Percentiles rank a stretch among this genome's conserved stretches.
Conservation (phyloP, 106 monocot genomes). For the Acanthochlamys bracteata region DNA sequence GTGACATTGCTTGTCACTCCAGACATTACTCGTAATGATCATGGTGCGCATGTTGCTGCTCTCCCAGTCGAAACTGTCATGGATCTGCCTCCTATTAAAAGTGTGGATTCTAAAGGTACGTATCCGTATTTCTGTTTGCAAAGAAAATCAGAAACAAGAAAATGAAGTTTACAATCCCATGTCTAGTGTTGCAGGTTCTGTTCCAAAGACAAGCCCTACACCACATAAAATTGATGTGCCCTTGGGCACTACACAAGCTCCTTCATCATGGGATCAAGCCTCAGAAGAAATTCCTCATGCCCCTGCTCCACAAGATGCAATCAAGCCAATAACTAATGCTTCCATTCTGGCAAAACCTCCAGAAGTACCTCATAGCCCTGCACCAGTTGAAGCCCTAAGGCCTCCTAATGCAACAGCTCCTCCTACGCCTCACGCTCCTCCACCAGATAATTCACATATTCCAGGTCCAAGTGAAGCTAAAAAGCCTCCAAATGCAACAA, state of each 20-base stretch:
- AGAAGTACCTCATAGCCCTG: constrained; percentile 16
- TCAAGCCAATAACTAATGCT: constrained; percentile 4
- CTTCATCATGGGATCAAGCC: background rate
- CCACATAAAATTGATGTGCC: constrained; percentile 20
- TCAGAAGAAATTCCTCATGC: background rate
- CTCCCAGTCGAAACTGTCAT: constrained; percentile 18
- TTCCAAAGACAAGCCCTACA: constrained; percentile 37
- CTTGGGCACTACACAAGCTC: background rate
- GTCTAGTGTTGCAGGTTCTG: constrained; percentile 27
- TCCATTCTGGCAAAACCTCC: background rate
- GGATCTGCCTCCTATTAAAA: constrained; percentile 3
- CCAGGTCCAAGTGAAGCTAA: background rate
- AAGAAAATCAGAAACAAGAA: background rate
- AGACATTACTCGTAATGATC: constrained; percentile 2
- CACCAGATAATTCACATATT: background rate
- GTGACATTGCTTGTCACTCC: constrained; percentile 20
- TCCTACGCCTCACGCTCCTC: background rate
- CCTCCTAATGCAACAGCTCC: constrained; percentile 4
- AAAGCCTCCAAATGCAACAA: background rate
- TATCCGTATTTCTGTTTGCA: background rate
- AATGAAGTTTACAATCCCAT: constrained; percentile 2
- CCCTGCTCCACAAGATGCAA: background rate
- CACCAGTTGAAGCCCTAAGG: constrained; percentile 5
- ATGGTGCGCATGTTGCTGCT: constrained; percentile 19
- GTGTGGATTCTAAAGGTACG: constrained; percentile 30